Conservation (phyloP, 2,329 filamentous ascomycete species). For the Ceratocystis harringtonii region DNA sequence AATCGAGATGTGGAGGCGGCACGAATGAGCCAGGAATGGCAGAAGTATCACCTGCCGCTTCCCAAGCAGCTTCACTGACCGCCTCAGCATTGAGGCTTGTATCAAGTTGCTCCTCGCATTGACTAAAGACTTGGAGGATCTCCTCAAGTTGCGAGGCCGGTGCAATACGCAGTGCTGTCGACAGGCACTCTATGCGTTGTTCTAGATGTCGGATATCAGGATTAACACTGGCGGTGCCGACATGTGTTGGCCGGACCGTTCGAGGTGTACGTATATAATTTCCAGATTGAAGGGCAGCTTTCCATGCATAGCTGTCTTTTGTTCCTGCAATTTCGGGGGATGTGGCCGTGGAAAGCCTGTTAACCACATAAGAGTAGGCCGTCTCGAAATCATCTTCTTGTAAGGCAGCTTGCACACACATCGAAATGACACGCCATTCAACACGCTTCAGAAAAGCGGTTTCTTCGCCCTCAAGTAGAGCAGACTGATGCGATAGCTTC, state of each 20-base stretch:
- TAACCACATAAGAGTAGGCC: constrained; percentile 69
- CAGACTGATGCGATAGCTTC: constrained; percentile 17
- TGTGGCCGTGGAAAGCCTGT: constrained; percentile 37
- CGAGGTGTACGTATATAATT: constrained; percentile 47
- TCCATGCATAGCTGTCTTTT: constrained; percentile 47
- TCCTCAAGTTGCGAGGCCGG: constrained; percentile 56
- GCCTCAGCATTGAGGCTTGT: constrained; percentile 50
- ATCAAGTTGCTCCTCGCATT: constrained; percentile 65
- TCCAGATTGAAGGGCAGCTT: constrained; percentile 62
- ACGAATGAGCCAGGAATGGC: constrained; percentile 43
- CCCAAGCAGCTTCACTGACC: constrained; percentile 54
- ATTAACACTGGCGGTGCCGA: constrained; percentile 45
- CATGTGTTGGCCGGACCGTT: constrained; percentile 42
- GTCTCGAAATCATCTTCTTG: constrained; percentile 72
- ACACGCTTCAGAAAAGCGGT: constrained; percentile 28
- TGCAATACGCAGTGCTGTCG: constrained; percentile 58
- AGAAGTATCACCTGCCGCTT: constrained; percentile 45
- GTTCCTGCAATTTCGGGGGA: constrained; percentile 25
- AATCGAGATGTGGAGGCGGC: constrained; percentile 19
- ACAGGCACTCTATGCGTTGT: constrained; percentile 66
- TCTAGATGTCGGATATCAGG: constrained; percentile 56
- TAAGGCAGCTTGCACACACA: constrained; percentile 67
- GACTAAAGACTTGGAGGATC: constrained; percentile 58
- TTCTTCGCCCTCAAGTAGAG: constrained; percentile 20
- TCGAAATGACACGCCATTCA: constrained; percentile 56